phyloP scores from a whole-genome alignment of 192 early-diverging fungal genomes.

The Funneliformis mosseae region DNA sequence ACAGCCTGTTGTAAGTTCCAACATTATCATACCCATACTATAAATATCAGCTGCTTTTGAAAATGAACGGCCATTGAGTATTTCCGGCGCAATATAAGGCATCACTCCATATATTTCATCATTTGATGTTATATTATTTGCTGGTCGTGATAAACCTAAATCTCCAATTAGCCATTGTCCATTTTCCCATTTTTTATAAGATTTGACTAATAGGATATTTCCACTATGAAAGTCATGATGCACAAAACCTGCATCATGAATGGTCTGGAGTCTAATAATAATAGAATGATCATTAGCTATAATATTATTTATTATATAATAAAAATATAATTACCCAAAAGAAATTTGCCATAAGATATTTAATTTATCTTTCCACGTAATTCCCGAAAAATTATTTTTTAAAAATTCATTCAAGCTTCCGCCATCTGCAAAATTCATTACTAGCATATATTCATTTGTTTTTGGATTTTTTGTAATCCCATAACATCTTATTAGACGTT shows the following conservation, averaged over 20 bases:
- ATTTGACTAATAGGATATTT: not conserved
- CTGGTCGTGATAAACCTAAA: too few relatives aligned
- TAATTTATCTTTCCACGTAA: constrained; percentile 23
- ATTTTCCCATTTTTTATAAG: not conserved
- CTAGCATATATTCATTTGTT: not conserved
- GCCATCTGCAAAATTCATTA: constrained; percentile 11
- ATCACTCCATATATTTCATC: not conserved
- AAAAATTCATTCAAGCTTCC: not conserved
- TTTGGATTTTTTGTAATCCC: not conserved
- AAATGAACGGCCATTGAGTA: too few relatives aligned
- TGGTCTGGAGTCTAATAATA: not conserved
- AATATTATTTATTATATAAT: not conserved
- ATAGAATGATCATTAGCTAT: not conserved
- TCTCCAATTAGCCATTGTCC: not conserved
- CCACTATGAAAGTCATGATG: not conserved
- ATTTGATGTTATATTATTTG: too few relatives aligned
- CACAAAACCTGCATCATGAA: too few relatives aligned
- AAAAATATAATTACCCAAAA: not conserved
- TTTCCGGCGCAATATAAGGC: not conserved
- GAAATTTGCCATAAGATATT: not conserved
- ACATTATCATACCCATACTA: too few relatives aligned
- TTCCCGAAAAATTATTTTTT: not conserved
- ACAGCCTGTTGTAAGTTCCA: too few relatives aligned
- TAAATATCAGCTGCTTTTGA: too few relatives aligned
- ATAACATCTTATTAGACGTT: not conserved